Evolutionary conservation across 2,329 filamentous ascomycete species (phyloP), one percentile per base, ranked within the genome.

Genomic region (Cladosporium velox): DNA sequence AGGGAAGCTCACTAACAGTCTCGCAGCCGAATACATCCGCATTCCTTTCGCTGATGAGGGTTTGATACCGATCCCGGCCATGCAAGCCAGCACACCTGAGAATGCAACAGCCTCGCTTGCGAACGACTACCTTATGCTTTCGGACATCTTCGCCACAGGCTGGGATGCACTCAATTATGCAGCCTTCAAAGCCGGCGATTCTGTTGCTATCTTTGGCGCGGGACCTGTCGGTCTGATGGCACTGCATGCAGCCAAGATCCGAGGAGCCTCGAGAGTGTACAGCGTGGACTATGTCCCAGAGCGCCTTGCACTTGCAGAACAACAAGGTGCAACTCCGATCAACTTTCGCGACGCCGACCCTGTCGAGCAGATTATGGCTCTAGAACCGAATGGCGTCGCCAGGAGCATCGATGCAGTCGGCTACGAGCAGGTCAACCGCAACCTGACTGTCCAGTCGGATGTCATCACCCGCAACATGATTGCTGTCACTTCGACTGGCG

Each of bases 171-270:
- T 94, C 55, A 88, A 91, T 57, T 91, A 94, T 72, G 94, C 91
- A 0, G 89, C 86, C 2, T 89, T 95, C 12, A 87, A 90, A 68
- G 82, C 88, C 38, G 86, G 85, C 8, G 91, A 95, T 70, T 81
- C 87, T 1, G 91, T 95, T 1, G 91, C 90, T 34, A 87, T 94
- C 66, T 95, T 91, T 84, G 91, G 91, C 24, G 90, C 88, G 0
- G 91, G 91, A 0, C 92, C 91, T 0, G 90, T 95, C 60, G 91
- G 92, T 0, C 90, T 71, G 26, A 67, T 72, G 38, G 65, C 65
- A 4, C 65, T 65, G 2, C 67, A 70, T 58, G 67, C 70, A 0
- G 70, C 70, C 6, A 59, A 68, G 12, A 49, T 72, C 18, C 67
- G 69, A 18, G 68, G 70, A 35, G 69, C 70, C 1, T 68, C 68